Conservation (phyloP, 2,329 filamentous ascomycete genomes). For the Phaeomoniella chlamydospora region DNA sequence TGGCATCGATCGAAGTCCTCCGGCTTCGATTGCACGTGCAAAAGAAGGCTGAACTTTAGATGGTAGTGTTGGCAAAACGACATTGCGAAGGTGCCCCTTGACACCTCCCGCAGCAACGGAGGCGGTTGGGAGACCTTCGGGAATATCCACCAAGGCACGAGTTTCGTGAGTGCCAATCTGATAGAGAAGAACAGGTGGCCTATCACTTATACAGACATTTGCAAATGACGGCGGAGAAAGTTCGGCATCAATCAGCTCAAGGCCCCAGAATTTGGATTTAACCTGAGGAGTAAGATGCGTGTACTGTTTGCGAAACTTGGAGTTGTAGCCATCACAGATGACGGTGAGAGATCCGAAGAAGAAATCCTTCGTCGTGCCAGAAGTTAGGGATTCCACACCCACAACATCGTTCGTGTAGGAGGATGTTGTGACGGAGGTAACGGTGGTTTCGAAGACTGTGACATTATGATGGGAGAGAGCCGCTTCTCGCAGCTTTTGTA, state of each 20-base stretch:
- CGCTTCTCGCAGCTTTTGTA: constrained; percentile 62
- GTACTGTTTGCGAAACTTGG: constrained; percentile 75
- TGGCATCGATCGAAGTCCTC: constrained; percentile 79
- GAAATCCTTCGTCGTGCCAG: constrained; percentile 49
- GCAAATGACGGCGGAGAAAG: constrained; percentile 65
- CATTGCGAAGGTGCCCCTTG: constrained; percentile 65
- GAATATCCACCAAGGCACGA: constrained; percentile 76
- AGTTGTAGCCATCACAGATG: constrained; percentile 81
- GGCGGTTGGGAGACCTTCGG: constrained; percentile 60
- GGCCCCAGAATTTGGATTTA: constrained; percentile 79
- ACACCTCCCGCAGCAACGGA: constrained; percentile 64
- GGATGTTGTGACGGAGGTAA: constrained; percentile 58
- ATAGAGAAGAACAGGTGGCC: constrained; percentile 74
- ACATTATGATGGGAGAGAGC: constrained; percentile 69
- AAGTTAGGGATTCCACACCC: constrained; percentile 64
- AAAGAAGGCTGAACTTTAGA: constrained; percentile 58
- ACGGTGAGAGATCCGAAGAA: constrained; percentile 86
- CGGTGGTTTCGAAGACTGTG: constrained; percentile 81
- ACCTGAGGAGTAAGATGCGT: constrained; percentile 53
- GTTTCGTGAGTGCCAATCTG: constrained; percentile 96
- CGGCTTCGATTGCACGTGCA: constrained; percentile 54
- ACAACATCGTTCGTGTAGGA: constrained; percentile 57
- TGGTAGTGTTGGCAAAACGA: constrained; percentile 67
- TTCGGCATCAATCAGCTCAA: constrained; percentile 79
- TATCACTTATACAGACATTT: constrained; percentile 72